Conservation (phyloP, 495 filamentous ascomycete genomes). For the Evansstolkia leycettana region DNA sequence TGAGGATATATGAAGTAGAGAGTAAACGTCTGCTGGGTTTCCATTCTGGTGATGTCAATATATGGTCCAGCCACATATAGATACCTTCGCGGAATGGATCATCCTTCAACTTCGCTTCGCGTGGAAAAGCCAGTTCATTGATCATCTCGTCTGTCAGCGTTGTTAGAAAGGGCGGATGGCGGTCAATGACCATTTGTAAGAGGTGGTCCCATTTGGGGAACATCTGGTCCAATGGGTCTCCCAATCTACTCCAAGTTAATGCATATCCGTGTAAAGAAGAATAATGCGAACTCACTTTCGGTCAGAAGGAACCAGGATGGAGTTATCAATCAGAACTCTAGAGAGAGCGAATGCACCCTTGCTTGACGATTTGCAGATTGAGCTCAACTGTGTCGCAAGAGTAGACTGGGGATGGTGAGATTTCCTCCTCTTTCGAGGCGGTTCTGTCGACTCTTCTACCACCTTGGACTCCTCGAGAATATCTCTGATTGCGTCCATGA, state of each 20-base stretch:
- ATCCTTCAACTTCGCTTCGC: conserved; percentile 5
- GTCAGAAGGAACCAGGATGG: conserved; percentile 14
- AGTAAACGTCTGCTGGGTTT: conserved; percentile 11
- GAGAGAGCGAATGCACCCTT: conserved; percentile 13
- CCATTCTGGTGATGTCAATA: conserved; percentile 24
- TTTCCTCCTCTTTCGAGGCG: conserved; percentile 22
- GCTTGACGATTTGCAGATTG: conserved; percentile 14
- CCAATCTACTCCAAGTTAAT: conserved; percentile 13
- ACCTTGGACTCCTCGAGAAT: conserved; percentile 10
- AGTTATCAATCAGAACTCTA: conserved; percentile 16
- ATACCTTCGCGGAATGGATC: conserved; percentile 17
- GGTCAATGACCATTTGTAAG: conserved; percentile 20
- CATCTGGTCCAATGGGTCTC: conserved; percentile 15
- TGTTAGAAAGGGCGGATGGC: conserved; percentile 17
- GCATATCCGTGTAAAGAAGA: background rate
- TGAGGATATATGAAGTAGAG: conserved; percentile 22
- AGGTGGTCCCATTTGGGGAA: conserved; percentile 25
- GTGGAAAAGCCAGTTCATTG: conserved; percentile 17
- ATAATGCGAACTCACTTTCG: conserved; percentile 17
- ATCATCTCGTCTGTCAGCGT: conserved; percentile 24
- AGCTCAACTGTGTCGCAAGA: conserved; percentile 15
- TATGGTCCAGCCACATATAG: conserved; percentile 30
- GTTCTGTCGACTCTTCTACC: conserved; percentile 5
- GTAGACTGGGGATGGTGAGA: conserved; percentile 12
- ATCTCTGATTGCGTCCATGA: conserved; percentile 9